Conservation (phyloP, 2,329 filamentous ascomycete species). For the Penicillium sp. region DNA sequence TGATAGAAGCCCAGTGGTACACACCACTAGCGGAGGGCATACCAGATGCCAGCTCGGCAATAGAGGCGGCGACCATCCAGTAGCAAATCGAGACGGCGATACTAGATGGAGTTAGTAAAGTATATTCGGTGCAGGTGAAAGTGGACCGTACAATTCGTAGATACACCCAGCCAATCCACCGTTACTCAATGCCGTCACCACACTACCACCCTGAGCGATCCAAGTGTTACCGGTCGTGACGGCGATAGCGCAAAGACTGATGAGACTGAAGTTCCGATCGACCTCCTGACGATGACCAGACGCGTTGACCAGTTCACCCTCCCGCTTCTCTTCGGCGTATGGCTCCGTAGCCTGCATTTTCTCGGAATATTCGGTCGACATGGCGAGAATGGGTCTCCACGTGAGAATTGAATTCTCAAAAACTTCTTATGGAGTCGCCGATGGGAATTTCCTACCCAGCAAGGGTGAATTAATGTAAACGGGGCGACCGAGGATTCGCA, state of each 20-base stretch:
- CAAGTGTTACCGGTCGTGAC: slow-evolving; percentile 66
- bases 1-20: slow-evolving; percentile 63
- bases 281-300: slow-evolving; percentile 65
- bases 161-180: slow-evolving; percentile 62
- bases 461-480: background rate
- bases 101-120: slow-evolving; percentile 25
- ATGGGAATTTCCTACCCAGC: background rate
- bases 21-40: slow-evolving; percentile 62
- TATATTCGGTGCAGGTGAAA: background rate
- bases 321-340: slow-evolving; percentile 25
- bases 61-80: slow-evolving; percentile 58
- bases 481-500: background rate
- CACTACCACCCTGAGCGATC: slow-evolving; percentile 62
- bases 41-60: slow-evolving; percentile 61
- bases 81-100: slow-evolving; percentile 54
- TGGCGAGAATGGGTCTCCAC: slow-evolving; percentile 1
- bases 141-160: slow-evolving; percentile 55
- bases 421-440: background rate
- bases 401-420: background rate
- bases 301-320: slow-evolving; percentile 56
- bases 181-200: slow-evolving; percentile 58
- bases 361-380: slow-evolving; percentile 18
- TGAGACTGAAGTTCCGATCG: slow-evolving; percentile 60
- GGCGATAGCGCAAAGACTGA: slow-evolving; percentile 60
- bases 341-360: slow-evolving; percentile 26